Percentiles rank a stretch among this genome's conserved stretches.
phyloP scores from a whole-genome alignment of 176 grass and related monocot genomes.

The Bothriochloa decipiens region DNA sequence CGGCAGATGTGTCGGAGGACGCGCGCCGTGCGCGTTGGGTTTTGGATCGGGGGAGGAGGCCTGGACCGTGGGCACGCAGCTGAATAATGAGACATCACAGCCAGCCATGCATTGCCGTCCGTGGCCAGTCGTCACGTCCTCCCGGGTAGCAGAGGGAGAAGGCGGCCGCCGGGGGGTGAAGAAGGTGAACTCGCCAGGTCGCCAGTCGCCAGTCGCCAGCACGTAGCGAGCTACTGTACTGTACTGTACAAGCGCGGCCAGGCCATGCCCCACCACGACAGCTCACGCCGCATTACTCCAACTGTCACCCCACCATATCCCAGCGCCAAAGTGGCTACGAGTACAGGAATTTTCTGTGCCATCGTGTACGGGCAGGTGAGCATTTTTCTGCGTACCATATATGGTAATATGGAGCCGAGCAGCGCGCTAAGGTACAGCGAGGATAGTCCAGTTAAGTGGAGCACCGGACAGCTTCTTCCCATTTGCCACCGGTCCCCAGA shows the following conservation, averaged over 20 bases:
- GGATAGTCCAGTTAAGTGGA: not conserved
- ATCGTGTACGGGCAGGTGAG: not conserved
- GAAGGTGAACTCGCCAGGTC: not conserved
- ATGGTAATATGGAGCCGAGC: not conserved
- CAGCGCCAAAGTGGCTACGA: constrained; percentile 2
- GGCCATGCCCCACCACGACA: constrained; percentile 1
- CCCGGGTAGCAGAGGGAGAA: not conserved
- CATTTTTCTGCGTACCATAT: not conserved
- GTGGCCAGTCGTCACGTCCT: not conserved
- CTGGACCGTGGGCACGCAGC: not conserved
- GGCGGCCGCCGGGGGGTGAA: not conserved
- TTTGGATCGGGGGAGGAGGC: not conserved
- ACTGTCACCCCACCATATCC: not conserved
- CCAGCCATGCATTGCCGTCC: not conserved
- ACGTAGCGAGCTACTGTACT: not conserved
- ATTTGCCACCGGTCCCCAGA: not conserved
- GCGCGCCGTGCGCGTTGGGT: not conserved
- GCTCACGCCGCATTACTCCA: constrained; percentile 30
- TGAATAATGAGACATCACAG: no score
- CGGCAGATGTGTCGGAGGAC: no score
- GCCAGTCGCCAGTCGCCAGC: constrained; percentile 1
- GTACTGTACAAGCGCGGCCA: not conserved
- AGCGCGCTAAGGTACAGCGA: not conserved
- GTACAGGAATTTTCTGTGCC: not conserved
- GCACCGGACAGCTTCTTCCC: not conserved